Evolutionary conservation across 1,284 basidiomycete genomes (phyloP).

Genomic region (Moesziomyces globuligerus): DNA sequence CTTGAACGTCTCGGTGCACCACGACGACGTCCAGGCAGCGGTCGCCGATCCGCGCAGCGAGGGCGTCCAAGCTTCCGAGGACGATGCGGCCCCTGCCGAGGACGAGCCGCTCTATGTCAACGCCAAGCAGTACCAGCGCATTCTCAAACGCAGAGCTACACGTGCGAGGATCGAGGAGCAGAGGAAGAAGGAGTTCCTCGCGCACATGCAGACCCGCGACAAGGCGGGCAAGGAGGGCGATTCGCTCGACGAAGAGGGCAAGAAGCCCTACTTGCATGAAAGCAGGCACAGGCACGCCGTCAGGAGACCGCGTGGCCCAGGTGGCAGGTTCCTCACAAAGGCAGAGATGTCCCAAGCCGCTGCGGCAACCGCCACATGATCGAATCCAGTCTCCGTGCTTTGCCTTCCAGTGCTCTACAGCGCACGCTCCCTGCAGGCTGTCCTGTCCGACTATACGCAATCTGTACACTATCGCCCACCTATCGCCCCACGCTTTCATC

Average conservation of each 20-base stretch:
- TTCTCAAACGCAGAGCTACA: conserved; percentile 60
- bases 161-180: conserved; percentile 62
- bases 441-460: too few relatives aligned
- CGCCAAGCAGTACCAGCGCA: conserved; percentile 65
- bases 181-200: conserved; percentile 52
- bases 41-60: conserved; percentile 23
- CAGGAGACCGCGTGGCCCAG: conserved; percentile 92
- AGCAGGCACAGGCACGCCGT: conserved; percentile 97
- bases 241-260: conserved; percentile 54
- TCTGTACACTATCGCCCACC: too few relatives aligned
- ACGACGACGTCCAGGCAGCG: conserved; percentile 4
- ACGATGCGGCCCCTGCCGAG: conserved; percentile 37
- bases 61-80: conserved; percentile 3
- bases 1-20: conserved; percentile 26
- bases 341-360: conserved; percentile 35
- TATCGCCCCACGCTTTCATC: too few relatives aligned
- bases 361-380: conserved; percentile 6
- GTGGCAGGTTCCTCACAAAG: conserved; percentile 83
- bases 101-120: conserved; percentile 66
- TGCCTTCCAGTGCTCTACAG: too few relatives aligned
- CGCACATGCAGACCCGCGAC: conserved; percentile 50
- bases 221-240: conserved; percentile 40
- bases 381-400: too few relatives aligned
- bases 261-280: conserved; percentile 93
- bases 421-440: too few relatives aligned